Percentiles rank a stretch among this genome's conserved stretches.
Conservation (phyloP, 495 filamentous ascomycete genomes). For the Hapsidospora chrysogenum region DNA sequence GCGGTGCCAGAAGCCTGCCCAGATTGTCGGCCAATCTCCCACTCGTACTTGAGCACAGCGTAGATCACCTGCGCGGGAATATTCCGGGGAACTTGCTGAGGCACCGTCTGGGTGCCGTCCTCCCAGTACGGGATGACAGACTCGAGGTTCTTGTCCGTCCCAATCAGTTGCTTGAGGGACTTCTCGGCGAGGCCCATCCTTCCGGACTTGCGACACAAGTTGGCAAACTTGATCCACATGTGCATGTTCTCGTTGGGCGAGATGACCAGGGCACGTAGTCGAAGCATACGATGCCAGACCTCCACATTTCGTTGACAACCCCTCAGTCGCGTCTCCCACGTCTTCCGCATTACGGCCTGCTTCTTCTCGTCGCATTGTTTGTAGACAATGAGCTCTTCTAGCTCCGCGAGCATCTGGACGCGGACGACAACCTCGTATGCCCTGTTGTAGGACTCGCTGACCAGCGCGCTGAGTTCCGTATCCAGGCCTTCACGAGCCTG, state of each 20-base stretch:
- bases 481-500: constrained; percentile 87
- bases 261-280: constrained; percentile 83
- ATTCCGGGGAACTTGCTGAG: constrained; percentile 10
- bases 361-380: constrained; percentile 84
- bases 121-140: constrained; percentile 37
- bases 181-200: constrained; percentile 94
- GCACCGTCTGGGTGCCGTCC: constrained; percentile 26
- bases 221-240: constrained; percentile 99
- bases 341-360: constrained; percentile 75
- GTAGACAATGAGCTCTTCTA: constrained; percentile 95
- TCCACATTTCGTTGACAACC: constrained; percentile 96
- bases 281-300: constrained; percentile 96
- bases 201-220: constrained; percentile 88
- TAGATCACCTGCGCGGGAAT: constrained; percentile 71
- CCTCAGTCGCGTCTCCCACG: constrained; percentile 88
- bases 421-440: constrained; percentile 92
- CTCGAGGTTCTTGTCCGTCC: constrained; percentile 45
- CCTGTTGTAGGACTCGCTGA: constrained; percentile 91
- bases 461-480: constrained; percentile 81
- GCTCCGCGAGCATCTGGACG: constrained; percentile 95
- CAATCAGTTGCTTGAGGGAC: constrained; percentile 59
- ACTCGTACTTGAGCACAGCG: constrained; percentile 86
- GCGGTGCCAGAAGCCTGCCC: constrained; percentile 19
- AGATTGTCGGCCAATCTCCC: constrained; percentile 52
- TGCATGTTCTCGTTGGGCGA: constrained; percentile 82